Base-by-base conservation (phyloP, 2,329 filamentous ascomycete genomes). In the Teratosphaeriaceae sp. region DNA sequence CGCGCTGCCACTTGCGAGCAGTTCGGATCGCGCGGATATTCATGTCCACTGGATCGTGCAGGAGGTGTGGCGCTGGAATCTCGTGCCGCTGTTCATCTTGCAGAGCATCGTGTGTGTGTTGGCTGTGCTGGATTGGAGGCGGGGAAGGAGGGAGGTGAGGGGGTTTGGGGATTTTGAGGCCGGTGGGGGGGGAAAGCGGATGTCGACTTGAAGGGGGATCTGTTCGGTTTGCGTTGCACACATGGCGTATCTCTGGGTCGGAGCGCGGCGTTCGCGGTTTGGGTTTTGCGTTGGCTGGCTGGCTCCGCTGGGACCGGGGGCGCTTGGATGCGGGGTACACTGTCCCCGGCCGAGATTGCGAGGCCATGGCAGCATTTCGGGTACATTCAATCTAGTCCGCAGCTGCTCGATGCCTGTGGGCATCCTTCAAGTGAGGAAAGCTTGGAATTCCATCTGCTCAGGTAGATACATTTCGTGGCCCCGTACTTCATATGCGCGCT, bases 31-130 rank as follows among this genome's bases (percentile, higher is more conserved):
- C 3, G 40, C 40, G 5, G 46, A 57, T 16, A 53, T 59, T n/a
- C 7, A 38, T 1, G 15, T 19, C 5, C 50, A 52, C 18, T 23
- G 57, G 20, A 31, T 20, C 12, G 40, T 57, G 29, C 58, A 58
- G 52, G 41, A 50, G 29, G 56, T 38, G 2, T 61, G 58, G 57
- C 50, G 48, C 26, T 60, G 55, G 55, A 61, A 61, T 43, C 36
- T 59, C n/a, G 51, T 61, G 12, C 55, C 55, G 15, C 38, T 61
- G 43, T 51, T 55, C 36, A 29, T 59, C 2, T 30, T 58, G 13
- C 51, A 54, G 2, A 5, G 56, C 13, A 36, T 42, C 1, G 46
- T 59, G 1, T 40, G 26, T 18, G 47, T 34, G 1, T 19, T 57
- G 1, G 52, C 50, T 4, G 23, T 56, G 16, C 19, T 43, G 19